Percentiles rank a stretch among this genome's conserved stretches.
These are phyloP conservation scores for Talaromyces thailandensis DNA, from an alignment of 495 filamentous ascomycete genomes.

Conservation along the genomic window DNA sequence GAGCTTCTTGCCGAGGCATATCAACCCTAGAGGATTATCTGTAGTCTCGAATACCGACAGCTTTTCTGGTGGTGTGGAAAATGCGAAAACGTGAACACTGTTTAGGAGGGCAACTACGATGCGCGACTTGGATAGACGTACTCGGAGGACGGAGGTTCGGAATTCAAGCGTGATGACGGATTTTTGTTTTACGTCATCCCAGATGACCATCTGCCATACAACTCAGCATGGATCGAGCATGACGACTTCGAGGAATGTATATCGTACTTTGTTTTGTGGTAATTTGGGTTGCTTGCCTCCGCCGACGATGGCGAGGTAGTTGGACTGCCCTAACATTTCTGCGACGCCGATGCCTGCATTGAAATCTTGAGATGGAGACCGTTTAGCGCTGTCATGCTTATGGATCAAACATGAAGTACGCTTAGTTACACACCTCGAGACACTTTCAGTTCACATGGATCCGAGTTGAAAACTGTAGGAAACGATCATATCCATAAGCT, in stretches of 20 bases:
- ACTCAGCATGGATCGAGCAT: neutral
- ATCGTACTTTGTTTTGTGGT: slow-evolving; percentile 68
- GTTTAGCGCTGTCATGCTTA: neutral
- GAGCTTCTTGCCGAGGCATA: slow-evolving; percentile 61
- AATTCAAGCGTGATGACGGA: slow-evolving; percentile 66
- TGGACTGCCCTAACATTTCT: slow-evolving; percentile 81
- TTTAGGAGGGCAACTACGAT: slow-evolving; percentile 78
- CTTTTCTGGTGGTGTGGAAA: slow-evolving; percentile 65
- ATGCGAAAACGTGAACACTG: slow-evolving; percentile 76
- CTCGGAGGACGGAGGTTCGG: slow-evolving; percentile 64
- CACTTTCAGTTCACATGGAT: slow-evolving; percentile 66
- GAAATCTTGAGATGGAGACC: slow-evolving; percentile 49
- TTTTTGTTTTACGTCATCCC: slow-evolving; percentile 80
- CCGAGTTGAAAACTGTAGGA: slow-evolving; percentile 62
- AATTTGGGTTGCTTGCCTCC: slow-evolving; percentile 83
- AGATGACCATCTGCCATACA: slow-evolving; percentile 61
- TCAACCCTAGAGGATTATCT: slow-evolving; percentile 77
- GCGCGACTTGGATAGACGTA: slow-evolving; percentile 66
- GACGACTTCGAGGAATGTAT: neutral
- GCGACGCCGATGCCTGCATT: slow-evolving; percentile 76
- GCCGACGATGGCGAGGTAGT: slow-evolving; percentile 83
- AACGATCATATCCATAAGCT: neutral
- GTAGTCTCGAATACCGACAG: slow-evolving; percentile 73
- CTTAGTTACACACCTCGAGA: slow-evolving; percentile 42
- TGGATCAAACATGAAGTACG: neutral